Conservation (phyloP, 2,329 filamentous ascomycete species). For the Epichloe gansuensis region DNA sequence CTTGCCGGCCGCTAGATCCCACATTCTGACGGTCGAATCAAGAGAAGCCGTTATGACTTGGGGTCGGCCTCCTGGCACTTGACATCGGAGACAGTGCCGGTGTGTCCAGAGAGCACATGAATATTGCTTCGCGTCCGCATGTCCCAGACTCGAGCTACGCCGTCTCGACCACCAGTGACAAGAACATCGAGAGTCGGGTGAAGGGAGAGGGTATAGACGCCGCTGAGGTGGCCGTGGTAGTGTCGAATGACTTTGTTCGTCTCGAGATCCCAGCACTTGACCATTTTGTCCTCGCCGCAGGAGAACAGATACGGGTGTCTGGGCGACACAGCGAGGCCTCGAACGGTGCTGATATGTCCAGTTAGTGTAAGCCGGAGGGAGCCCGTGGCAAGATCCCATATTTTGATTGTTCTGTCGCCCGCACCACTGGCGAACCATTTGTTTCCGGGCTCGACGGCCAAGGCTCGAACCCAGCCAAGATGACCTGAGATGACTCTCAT, state of each 20-base stretch:
- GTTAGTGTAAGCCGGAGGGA: slow-evolving; percentile 77
- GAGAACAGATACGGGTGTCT: slow-evolving; percentile 95
- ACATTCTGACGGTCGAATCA: slow-evolving; percentile 81
- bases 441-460: slow-evolving; percentile 91
- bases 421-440: slow-evolving; percentile 96
- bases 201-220: slow-evolving; percentile 86
- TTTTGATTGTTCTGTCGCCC: slow-evolving; percentile 94
- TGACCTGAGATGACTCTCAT: slow-evolving; percentile 97
- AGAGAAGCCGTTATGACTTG: slow-evolving; percentile 91
- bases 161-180: slow-evolving; percentile 88
- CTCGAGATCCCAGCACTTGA: slow-evolving; percentile 98
- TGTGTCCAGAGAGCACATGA: slow-evolving; percentile 85
- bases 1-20: slow-evolving; percentile 94
- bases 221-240: slow-evolving; percentile 93
- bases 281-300: slow-evolving; percentile 98
- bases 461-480: slow-evolving; percentile 80
- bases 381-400: slow-evolving; percentile 91
- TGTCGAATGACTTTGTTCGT: slow-evolving; percentile 99
- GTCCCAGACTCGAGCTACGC: slow-evolving; percentile 92
- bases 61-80: slow-evolving; percentile 89
- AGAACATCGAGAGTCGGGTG: slow-evolving; percentile 92
- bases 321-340: slow-evolving; percentile 82
- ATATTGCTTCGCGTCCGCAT: slow-evolving; percentile 95
- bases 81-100: slow-evolving; percentile 76
- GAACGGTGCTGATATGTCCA: slow-evolving; percentile 86